phyloP scores from a whole-genome alignment of 2,329 filamentous ascomycete species.

The Cladobotryum protrusum region DNA sequence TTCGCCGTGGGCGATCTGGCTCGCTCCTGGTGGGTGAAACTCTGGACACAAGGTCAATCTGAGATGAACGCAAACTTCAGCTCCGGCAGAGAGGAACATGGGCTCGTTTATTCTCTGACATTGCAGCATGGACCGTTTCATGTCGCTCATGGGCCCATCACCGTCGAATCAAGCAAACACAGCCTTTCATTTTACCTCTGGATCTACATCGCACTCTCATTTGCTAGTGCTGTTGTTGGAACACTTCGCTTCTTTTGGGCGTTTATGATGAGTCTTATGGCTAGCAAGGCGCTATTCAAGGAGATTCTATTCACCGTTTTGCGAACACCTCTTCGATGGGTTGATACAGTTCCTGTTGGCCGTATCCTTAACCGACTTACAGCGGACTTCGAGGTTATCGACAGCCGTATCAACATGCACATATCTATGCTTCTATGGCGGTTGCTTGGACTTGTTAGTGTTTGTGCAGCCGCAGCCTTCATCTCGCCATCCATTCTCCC shows the following conservation, averaged over 20 bases:
- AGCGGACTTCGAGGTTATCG: constrained; percentile 68
- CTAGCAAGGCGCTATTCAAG: constrained; percentile 63
- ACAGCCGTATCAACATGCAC: constrained; percentile 59
- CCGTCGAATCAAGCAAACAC: constrained; percentile 24
- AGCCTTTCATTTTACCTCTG: constrained; percentile 58
- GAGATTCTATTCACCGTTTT: constrained; percentile 61
- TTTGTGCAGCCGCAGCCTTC: constrained; percentile 61
- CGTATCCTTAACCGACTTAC: constrained; percentile 74
- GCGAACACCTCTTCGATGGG: constrained; percentile 68
- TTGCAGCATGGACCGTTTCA: constrained; percentile 41
- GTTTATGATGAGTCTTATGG: constrained; percentile 59
- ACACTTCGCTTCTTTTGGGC: constrained; percentile 58
- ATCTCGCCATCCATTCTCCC: constrained; percentile 63
- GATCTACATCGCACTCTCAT: constrained; percentile 59
- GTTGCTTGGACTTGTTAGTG: constrained; percentile 56
- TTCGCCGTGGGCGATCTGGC: constrained; percentile 51
- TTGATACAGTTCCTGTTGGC: constrained; percentile 73
- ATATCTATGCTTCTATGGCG: constrained; percentile 55
- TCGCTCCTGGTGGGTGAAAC: constrained; percentile 58
- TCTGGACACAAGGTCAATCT: constrained; percentile 47
- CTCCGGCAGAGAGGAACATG: constrained; percentile 25
- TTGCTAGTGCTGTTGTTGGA: constrained; percentile 51
- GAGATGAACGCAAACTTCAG: constrained; percentile 9
- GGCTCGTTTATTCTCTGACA: constrained; percentile 39
- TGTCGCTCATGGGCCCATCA: constrained; percentile 25